Evolutionary conservation across 768 basidiomycete species (phyloP).

Genomic region (Hericium rajendrae): DNA sequence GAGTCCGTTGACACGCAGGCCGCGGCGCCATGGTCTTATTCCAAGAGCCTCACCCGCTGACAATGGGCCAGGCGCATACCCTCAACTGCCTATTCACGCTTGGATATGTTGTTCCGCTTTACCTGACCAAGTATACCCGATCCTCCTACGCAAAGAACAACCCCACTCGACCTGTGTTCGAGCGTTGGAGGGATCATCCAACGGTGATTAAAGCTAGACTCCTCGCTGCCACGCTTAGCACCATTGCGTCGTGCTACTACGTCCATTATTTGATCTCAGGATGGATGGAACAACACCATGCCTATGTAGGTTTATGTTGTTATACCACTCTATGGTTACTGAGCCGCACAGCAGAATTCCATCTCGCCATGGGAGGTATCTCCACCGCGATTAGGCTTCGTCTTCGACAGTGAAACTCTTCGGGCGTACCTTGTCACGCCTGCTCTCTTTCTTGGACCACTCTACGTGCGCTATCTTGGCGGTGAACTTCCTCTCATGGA

Average conservation of each 20-base stretch:
- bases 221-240: conserved; percentile 54
- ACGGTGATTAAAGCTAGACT: conserved; percentile 77
- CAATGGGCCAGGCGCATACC: conserved; percentile 32
- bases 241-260: conserved; percentile 42
- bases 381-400: conserved; percentile 13
- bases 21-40: conserved; percentile 10
- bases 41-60: conserved; percentile 12
- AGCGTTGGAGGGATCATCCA: conserved; percentile 74
- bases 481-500: conserved; percentile 45
- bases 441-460: conserved; percentile 66
- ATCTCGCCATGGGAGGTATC: conserved; percentile 16
- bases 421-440: conserved; percentile 60
- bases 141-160: conserved; percentile 34
- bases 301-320: conserved; percentile 9
- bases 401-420: conserved; percentile 15
- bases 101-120: conserved; percentile 78
- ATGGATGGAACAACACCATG: not conserved
- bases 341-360: not conserved
- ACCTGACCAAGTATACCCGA: conserved; percentile 58
- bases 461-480: conserved; percentile 46
- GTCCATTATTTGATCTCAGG: conserved; percentile 37
- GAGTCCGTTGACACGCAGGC: too few species aligned
- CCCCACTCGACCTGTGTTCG: conserved; percentile 25
- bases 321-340: not conserved
- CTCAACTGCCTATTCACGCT: conserved; percentile 50